phyloP scores from a whole-genome alignment of 495 filamentous ascomycete species.

The Trichoderma erinaceum region DNA sequence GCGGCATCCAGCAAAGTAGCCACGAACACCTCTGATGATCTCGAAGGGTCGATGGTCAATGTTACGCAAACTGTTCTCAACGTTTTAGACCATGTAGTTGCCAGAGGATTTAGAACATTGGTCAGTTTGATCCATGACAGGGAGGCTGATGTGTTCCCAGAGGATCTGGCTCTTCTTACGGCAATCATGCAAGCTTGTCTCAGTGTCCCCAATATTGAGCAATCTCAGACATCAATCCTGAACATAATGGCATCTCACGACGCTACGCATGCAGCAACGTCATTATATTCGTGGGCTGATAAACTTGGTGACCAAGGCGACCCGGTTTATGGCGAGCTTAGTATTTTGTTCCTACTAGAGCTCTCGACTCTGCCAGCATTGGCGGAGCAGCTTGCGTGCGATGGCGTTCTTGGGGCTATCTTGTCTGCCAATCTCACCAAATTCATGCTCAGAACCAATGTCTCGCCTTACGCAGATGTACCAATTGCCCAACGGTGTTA shows the following conservation, averaged over 20 bases:
- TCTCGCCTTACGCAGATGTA: conserved; percentile 58
- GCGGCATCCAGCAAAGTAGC: conserved; percentile 19
- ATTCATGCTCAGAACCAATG: conserved; percentile 60
- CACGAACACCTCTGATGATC: not conserved
- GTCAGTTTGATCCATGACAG: conserved; percentile 65
- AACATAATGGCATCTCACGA: conserved; percentile 59
- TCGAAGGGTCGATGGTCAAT: conserved; percentile 28
- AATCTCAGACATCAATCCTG: conserved; percentile 57
- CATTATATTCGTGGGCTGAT: conserved; percentile 92
- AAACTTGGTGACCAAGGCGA: conserved; percentile 66
- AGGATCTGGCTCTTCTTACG: conserved; percentile 84
- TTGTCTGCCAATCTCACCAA: conserved; percentile 68
- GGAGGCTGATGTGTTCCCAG: conserved; percentile 40
- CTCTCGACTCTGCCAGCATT: conserved; percentile 74
- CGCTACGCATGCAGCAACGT: conserved; percentile 71
- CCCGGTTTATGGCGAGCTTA: conserved; percentile 89
- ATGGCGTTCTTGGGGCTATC: conserved; percentile 71
- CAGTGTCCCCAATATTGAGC: conserved; percentile 59
- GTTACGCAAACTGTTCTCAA: conserved; percentile 56
- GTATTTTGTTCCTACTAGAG: conserved; percentile 79
- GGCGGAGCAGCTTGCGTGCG: conserved; percentile 82
- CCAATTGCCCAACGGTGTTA: conserved; percentile 57
- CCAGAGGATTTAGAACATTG: conserved; percentile 70
- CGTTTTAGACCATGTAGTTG: conserved; percentile 70
- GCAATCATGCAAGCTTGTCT: conserved; percentile 79